Conservation (phyloP, 306 rosid species). For the Albizia julibrissin region DNA sequence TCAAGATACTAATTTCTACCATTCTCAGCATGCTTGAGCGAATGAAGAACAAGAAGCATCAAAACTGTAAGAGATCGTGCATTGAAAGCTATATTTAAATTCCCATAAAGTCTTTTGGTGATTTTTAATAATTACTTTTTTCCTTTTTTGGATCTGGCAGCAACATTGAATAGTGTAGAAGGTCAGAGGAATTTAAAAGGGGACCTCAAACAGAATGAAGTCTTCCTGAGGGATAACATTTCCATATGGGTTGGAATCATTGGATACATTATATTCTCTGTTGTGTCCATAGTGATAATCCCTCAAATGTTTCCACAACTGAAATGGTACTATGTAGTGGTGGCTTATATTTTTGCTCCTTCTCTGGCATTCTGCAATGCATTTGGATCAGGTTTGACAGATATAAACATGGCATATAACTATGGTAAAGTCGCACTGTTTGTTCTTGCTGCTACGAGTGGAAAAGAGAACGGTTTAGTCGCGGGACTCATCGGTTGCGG, state of each 20-base stretch:
- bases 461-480: slow-evolving; percentile 36
- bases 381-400: slow-evolving; percentile 91
- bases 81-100: not conserved
- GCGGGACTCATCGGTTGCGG: slow-evolving; percentile 80
- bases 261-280: slow-evolving; percentile 18
- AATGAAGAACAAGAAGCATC: slow-evolving; percentile 34
- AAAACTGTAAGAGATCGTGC: slow-evolving; percentile 1
- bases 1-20: slow-evolving; percentile 56
- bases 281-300: slow-evolving; percentile 52
- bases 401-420: slow-evolving; percentile 94
- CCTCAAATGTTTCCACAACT: slow-evolving; percentile 42
- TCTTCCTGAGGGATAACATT: slow-evolving; percentile 67
- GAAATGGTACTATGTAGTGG: slow-evolving; percentile 34
- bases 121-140: too few relatives aligned
- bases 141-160: slow-evolving; percentile 2
- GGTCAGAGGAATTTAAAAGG: slow-evolving; percentile 32
- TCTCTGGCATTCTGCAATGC: slow-evolving; percentile 96
- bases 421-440: slow-evolving; percentile 91
- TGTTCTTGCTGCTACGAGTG: slow-evolving; percentile 58
- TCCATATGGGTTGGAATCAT: slow-evolving; percentile 55
- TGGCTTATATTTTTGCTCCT: slow-evolving; percentile 57
- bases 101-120: too few relatives aligned
- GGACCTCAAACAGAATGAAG: slow-evolving; percentile 41
- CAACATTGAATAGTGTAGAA: not conserved
- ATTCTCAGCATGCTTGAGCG: slow-evolving; percentile 38